phyloP scores from a whole-genome alignment of 805 yeast species.

The Zygotorulaspora chibaensis region DNA sequence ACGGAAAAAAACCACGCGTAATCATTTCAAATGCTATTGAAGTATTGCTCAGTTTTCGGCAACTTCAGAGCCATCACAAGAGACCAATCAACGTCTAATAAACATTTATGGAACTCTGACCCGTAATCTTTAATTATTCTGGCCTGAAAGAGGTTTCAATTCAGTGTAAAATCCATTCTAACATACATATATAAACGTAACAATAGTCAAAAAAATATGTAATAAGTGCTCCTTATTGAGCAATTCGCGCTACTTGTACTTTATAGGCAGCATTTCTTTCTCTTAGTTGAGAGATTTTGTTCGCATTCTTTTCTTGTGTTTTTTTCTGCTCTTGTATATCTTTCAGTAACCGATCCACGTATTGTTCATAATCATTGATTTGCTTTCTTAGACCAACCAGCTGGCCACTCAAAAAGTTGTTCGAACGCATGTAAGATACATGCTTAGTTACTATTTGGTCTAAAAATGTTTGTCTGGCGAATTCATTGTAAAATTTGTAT shows the following conservation, averaged over 20 bases:
- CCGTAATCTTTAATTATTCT: too few relatives aligned
- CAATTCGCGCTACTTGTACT: conserved; percentile 3
- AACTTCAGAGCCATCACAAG: too few relatives aligned
- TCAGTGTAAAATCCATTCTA: neutral
- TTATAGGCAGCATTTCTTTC: conserved; percentile 3
- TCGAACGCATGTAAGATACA: conserved; percentile 22
- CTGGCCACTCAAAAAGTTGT: conserved; percentile 23
- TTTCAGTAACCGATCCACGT: conserved; percentile 13
- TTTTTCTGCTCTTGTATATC: conserved; percentile 9
- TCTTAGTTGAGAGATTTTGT: conserved; percentile 4
- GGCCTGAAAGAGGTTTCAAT: too few relatives aligned
- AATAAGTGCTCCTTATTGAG: neutral
- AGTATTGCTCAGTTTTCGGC: too few relatives aligned
- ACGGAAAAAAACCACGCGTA: neutral
- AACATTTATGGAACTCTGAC: too few relatives aligned
- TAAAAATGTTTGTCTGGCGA: conserved; percentile 21
- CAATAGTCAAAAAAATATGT: neutral
- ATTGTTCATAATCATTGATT: conserved; percentile 14
- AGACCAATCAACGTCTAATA: too few relatives aligned
- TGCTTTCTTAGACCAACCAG: conserved; percentile 20
- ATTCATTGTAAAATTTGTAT: conserved; percentile 18
- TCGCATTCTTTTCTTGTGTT: conserved; percentile 5
- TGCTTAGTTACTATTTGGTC: conserved; percentile 25
- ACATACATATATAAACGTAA: neutral
- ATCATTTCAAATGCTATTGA: too few relatives aligned